phyloP scores from a whole-genome alignment of 2,329 filamentous ascomycete genomes.

The Alternaria consortialis region DNA sequence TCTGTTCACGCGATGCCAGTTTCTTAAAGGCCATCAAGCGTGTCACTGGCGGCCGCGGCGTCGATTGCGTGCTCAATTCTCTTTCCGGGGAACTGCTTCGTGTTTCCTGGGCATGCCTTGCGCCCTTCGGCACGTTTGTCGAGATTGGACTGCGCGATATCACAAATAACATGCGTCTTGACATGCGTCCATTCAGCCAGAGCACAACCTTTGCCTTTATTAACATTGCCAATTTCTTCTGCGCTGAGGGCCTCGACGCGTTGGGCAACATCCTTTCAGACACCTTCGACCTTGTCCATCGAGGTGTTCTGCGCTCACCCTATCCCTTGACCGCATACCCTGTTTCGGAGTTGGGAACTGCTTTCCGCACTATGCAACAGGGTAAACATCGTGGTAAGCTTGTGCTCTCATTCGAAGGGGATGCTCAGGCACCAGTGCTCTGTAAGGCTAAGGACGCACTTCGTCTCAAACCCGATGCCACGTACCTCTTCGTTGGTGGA shows the following conservation, averaged over 20 bases:
- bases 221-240: not conserved
- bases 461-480: not conserved
- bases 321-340: too few relatives aligned
- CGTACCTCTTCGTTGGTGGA: constrained; percentile 36
- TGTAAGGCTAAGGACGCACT: not conserved
- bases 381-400: not conserved
- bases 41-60: constrained; percentile 34
- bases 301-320: too few relatives aligned
- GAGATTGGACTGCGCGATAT: constrained; percentile 30
- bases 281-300: too few relatives aligned
- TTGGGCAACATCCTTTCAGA: too few relatives aligned
- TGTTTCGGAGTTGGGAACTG: too few relatives aligned
- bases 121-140: constrained; percentile 32
- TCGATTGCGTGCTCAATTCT: constrained; percentile 48
- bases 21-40: constrained; percentile 10
- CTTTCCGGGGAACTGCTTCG: constrained; percentile 34
- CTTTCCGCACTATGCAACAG: not conserved
- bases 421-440: not conserved
- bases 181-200: constrained; percentile 19
- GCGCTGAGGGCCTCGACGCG: too few relatives aligned
- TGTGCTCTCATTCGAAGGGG: not conserved
- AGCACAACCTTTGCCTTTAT: not conserved
- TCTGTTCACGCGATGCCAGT: constrained; percentile 33
- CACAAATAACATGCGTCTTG: constrained; percentile 8
- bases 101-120: constrained; percentile 53